Base-by-base conservation (phyloP, 129 eudicot species). In the Tagetes erecta region DNA sequence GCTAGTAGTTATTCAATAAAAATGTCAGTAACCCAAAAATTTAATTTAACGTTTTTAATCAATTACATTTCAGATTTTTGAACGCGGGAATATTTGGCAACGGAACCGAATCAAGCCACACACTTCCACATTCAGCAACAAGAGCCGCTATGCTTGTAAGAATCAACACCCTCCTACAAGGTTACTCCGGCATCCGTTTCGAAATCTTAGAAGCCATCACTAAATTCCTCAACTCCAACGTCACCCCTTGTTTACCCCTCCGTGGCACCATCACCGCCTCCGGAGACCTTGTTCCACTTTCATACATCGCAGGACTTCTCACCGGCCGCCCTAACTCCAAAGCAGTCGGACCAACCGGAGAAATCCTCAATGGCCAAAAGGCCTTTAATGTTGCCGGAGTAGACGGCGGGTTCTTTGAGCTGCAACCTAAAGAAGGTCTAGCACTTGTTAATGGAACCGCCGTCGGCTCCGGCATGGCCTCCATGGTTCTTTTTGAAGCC, bases 401-500 rank as follows among this genome's bases (percentile, higher is more conserved):
- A 10, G 64, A 53, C 0, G 76, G 79, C 30, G 97, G 91, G 9
- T 91, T 91, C 72, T 91, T 91, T 40, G 92, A 91, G 88, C 76
- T 91, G 41, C 97, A 86, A 67, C 97, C 97, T 1, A 91, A 91
- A 66, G 97, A 91, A 81, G 97, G 95, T 66, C 87, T 91, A 73
- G 97, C 95, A 31, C 88, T 91, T n/a, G 95, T 88, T 2, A 91
- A 91, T 51, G 92, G 97, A 9, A 91, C 97, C 1, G 95, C 97
- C 0, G 97, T 91, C 39, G 97, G 95, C 41, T 91, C 97, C 2
- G 95, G 92, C 3, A 66, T 91, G 88, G 97, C 97, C 47, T 84
- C 97, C 4, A 88, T 88, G 80, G 97, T 89, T 5, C 87, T 91
- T 1, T 91, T 86, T 63, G 97, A 91, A 38, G 80, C 95, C 46